A percentile compares a stretch with the other conserved stretches of the same genome.
Evolutionary conservation across 202 grass and related monocot genomes (phyloP).

Genomic region (Schoenoplectus tabernaemontani): DNA sequence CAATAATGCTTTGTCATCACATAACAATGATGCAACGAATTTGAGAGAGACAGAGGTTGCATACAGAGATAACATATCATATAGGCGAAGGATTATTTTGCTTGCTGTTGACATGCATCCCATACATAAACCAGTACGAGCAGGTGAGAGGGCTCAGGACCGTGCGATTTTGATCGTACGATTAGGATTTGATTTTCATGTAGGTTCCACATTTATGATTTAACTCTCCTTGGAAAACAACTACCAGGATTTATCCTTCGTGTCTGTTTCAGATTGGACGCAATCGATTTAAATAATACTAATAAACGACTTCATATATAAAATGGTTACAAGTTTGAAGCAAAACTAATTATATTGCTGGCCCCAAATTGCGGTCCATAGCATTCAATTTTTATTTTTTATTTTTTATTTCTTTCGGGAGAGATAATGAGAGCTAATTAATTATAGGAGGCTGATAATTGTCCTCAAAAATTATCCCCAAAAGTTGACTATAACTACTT

Average conservation of each 20-base stretch:
- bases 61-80: constrained; percentile 11
- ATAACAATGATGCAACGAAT: constrained; percentile 13
- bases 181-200: neutral
- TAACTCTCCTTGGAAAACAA: neutral
- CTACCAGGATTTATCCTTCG: neutral
- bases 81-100: neutral
- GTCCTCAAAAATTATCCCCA: no score
- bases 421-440: no score
- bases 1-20: constrained; percentile 2
- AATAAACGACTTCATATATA: neutral
- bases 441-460: no score
- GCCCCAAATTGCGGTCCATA: neutral
- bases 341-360: neutral
- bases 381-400: no score
- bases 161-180: no score
- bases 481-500: no score
- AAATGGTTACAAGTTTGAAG: neutral
- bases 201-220: neutral
- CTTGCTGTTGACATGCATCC: neutral
- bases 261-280: neutral
- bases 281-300: neutral
- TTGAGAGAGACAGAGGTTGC: neutral
- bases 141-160: neutral
- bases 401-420: neutral
- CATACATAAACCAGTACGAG: neutral